These are phyloP conservation scores for Cubamyces lactineus DNA, from an alignment of 768 basidiomycete genomes.

Conservation along the genomic window DNA sequence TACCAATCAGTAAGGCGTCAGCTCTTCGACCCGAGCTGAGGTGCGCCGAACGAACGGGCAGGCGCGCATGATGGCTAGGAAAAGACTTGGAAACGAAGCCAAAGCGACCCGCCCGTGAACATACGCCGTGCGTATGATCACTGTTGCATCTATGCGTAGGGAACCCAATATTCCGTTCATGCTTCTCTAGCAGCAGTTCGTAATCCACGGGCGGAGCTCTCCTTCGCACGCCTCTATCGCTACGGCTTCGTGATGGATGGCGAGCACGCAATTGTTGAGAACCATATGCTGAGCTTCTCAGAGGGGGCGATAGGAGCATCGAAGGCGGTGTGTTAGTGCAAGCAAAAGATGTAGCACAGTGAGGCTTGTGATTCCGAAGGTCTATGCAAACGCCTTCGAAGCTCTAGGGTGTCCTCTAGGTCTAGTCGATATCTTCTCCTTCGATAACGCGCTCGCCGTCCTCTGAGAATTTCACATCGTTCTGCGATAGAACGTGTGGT, in stretches of 20 bases:
- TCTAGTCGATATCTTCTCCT: slow-evolving; percentile 55
- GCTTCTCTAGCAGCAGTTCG: too few relatives aligned
- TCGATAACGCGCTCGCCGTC: slow-evolving; percentile 76
- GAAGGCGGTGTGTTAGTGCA: background rate
- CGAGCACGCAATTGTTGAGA: slow-evolving; percentile 5
- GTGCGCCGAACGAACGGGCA: too few relatives aligned
- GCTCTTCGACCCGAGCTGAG: too few relatives aligned
- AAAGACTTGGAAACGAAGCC: too few relatives aligned
- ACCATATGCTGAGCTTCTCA: background rate
- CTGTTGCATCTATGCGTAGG: too few relatives aligned
- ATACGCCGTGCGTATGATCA: too few relatives aligned
- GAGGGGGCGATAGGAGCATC: background rate
- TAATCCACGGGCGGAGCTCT: too few relatives aligned
- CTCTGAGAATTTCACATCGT: slow-evolving; percentile 76
- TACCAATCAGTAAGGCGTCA: too few relatives aligned
- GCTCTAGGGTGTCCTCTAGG: background rate
- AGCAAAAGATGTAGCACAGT: background rate
- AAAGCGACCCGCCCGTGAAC: too few relatives aligned
- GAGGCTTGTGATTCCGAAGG: background rate
- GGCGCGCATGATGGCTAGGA: too few relatives aligned
- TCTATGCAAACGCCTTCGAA: background rate
- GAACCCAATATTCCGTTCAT: too few relatives aligned
- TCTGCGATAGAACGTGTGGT: slow-evolving; percentile 41
- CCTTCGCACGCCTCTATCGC: background rate
- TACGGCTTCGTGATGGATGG: background rate